Evolutionary conservation across 768 basidiomycete genomes (phyloP).

Genomic region (Psilocybe cubensis): DNA sequence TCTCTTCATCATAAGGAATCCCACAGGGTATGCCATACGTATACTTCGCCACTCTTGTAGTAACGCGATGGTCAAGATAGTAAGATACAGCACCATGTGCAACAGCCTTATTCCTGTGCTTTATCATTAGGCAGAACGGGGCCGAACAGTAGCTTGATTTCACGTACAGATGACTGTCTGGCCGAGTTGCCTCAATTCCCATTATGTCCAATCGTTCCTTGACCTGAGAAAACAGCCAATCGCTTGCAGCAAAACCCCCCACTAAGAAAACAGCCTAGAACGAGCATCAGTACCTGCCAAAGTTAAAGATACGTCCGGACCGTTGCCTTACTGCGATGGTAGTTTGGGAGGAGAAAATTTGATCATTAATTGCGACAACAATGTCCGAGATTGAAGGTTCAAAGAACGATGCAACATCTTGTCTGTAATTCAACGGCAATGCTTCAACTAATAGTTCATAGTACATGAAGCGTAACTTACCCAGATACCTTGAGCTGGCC

Average conservation of each 20-base stretch:
- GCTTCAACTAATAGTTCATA: background rate
- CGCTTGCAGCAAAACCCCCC: conserved; percentile 56
- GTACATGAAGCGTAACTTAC: conserved; percentile 17
- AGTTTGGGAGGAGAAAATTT: conserved; percentile 29
- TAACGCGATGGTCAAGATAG: conserved; percentile 19
- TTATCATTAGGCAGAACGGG: background rate
- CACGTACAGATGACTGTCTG: conserved; percentile 51
- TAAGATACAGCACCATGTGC: conserved; percentile 24
- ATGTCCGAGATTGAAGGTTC: conserved; percentile 44
- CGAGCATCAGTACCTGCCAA: background rate
- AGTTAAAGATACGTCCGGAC: background rate
- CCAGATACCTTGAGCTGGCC: conserved; percentile 44
- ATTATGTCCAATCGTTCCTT: conserved; percentile 35
- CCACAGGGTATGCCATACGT: conserved; percentile 14
- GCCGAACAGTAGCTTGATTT: background rate
- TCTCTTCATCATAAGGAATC: conserved; percentile 6
- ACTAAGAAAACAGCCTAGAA: conserved; percentile 49
- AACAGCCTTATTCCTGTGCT: conserved; percentile 20
- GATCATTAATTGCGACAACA: conserved; percentile 35
- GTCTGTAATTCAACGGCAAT: background rate
- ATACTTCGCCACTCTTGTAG: conserved; percentile 14
- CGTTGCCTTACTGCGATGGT: conserved; percentile 29
- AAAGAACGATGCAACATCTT: conserved; percentile 45
- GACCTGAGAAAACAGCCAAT: conserved; percentile 48
- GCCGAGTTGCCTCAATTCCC: conserved; percentile 41